A percentile compares a stretch with the other conserved stretches of the same genome.
phyloP scores from a whole-genome alignment of 2,329 filamentous ascomycete species.

The Calonectria pauciramosa region DNA sequence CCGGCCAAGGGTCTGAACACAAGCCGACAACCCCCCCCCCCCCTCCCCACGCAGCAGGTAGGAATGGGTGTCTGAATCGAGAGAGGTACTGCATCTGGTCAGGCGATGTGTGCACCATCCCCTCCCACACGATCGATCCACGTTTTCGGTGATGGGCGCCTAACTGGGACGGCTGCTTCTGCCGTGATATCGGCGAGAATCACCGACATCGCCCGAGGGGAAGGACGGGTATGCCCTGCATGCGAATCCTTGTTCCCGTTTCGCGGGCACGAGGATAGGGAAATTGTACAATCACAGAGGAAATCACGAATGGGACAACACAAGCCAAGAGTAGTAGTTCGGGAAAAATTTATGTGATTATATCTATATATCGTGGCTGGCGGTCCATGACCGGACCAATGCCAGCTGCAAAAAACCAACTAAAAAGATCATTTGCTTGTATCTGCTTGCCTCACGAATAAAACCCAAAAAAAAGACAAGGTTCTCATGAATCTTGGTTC shows the following conservation, averaged over 20 bases:
- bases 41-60: not conserved
- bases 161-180: not conserved
- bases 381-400: not conserved
- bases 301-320: conserved; percentile 2
- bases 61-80: not conserved
- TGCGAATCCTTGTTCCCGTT: not conserved
- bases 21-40: not conserved
- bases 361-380: conserved; percentile 14
- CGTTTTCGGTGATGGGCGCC: not conserved
- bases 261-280: not conserved
- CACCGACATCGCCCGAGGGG: not conserved
- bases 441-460: not conserved
- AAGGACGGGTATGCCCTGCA: not conserved
- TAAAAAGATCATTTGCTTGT: not conserved
- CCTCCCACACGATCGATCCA: not conserved
- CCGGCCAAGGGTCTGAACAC: not conserved
- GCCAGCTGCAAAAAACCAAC: conserved; percentile 15
- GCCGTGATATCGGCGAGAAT: not conserved
- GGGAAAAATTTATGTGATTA: not conserved
- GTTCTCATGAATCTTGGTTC: conserved; percentile 4
- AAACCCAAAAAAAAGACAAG: not conserved
- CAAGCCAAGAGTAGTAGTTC: not conserved
- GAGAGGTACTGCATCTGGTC: not conserved
- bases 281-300: not conserved
- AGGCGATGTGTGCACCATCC: not conserved